phyloP scores from a whole-genome alignment of 1,139 yeast genomes.

The Debaryomycetaceae sp. region DNA sequence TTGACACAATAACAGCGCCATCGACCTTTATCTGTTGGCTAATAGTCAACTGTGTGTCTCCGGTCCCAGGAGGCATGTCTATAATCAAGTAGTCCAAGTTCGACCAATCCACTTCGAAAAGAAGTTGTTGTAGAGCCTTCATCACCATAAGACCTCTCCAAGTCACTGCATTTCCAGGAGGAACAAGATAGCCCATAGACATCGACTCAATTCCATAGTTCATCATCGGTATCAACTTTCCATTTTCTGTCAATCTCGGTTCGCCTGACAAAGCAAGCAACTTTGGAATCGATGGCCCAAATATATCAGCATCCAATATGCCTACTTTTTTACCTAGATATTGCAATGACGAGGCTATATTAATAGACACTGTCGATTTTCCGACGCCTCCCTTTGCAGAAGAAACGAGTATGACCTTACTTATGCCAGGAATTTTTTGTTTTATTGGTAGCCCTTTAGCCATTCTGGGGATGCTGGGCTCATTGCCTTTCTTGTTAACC shows the following conservation, averaged over 20 bases:
- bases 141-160: constrained; percentile 90
- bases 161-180: constrained; percentile 69
- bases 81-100: constrained; percentile 66
- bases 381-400: constrained; percentile 83
- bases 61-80: constrained; percentile 93
- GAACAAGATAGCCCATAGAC: constrained; percentile 85
- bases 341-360: constrained; percentile 63
- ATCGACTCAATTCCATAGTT: constrained; percentile 80
- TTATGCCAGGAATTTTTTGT: constrained; percentile 57
- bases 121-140: constrained; percentile 78
- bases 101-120: constrained; percentile 81
- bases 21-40: constrained; percentile 74
- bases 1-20: constrained; percentile 80
- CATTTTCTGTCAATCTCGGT: constrained; percentile 54
- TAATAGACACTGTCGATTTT: constrained; percentile 58
- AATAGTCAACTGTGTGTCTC: constrained; percentile 80
- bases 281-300: constrained; percentile 81
- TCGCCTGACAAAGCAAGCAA: constrained; percentile 63
- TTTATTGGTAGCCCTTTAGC: constrained; percentile 53
- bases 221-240: constrained; percentile 63
- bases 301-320: constrained; percentile 73
- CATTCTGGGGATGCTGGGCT: constrained; percentile 35
- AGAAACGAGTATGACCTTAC: constrained; percentile 62
- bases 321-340: constrained; percentile 60
- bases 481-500: constrained; percentile 12